Percentiles rank a stretch among this genome's conserved stretches.
phyloP scores from a whole-genome alignment of 306 rosid genomes.

The Elaeagnus macrophylla region DNA sequence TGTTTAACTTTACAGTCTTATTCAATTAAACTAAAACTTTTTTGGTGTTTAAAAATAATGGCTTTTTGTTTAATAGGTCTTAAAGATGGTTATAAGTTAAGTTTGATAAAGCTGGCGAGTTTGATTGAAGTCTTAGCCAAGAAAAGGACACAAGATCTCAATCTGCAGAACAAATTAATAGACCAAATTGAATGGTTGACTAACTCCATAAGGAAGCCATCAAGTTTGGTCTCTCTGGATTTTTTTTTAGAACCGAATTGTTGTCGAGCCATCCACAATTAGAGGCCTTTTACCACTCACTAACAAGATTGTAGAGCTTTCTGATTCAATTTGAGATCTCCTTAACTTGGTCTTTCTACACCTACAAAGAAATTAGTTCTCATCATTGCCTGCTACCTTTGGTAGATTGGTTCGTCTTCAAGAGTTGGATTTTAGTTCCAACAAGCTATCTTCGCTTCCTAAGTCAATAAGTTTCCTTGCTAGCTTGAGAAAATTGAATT shows the following conservation, averaged over 20 bases:
- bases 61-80: constrained; percentile 41
- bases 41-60: not conserved
- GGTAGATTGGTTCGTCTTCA: constrained; percentile 57
- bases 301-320: constrained; percentile 52
- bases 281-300: constrained; percentile 65
- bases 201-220: constrained; percentile 66
- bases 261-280: constrained; percentile 53
- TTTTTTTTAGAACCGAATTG: constrained; percentile 66
- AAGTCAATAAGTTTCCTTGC: constrained; percentile 58
- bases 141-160: constrained; percentile 56
- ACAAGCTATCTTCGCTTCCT: constrained; percentile 51
- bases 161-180: constrained; percentile 54
- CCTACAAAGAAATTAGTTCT: constrained; percentile 53
- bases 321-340: constrained; percentile 57
- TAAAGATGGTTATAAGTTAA: constrained; percentile 67
- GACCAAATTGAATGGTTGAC: constrained; percentile 83
- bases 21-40: too few species aligned
- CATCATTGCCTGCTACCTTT: constrained; percentile 53
- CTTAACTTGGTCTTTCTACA: constrained; percentile 51
- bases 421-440: constrained; percentile 78
- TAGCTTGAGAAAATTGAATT: constrained; percentile 50
- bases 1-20: too few species aligned
- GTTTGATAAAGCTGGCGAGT: constrained; percentile 67
- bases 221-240: constrained; percentile 58
- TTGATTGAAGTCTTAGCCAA: constrained; percentile 67